Evolutionary conservation across 305 asterid genomes (phyloP), one percentile per base, ranked within the genome.

Genomic region (Fraxinus baroniana): DNA sequence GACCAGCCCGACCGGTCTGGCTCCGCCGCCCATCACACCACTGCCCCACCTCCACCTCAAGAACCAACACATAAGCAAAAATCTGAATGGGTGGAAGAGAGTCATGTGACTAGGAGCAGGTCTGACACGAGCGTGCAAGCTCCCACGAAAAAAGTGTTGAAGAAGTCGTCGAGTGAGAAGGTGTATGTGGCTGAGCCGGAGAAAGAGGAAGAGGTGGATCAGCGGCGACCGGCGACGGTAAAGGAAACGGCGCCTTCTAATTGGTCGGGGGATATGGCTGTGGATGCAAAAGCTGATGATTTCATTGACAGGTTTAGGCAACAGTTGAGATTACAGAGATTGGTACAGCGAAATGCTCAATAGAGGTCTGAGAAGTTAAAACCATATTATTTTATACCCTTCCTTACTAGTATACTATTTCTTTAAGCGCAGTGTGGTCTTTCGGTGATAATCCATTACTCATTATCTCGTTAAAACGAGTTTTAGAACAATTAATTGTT

Each of bases 321-420:
- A 81, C 92, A 93, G 87, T 79, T 93, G 88, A 91, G 88, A 81
- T 28, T 93, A 81, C 95, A 93, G 81, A 87, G 95, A 83, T 5
- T 89, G 74, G 82, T 86, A 74, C 57, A 87, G 76, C 46, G 92
- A 90, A 15, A 88, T 86, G 90, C 8, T 88, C 62, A 78, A 83
- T 55, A 80, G 89, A 35, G 91, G n/a, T n/a, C n/a, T n/a, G n/a
- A n/a, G n/a, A n/a, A n/a, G n/a, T n/a, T n/a, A n/a, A n/a, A n/a
- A n/a, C n/a, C n/a, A n/a, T n/a, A n/a, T n/a, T n/a, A n/a, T n/a
- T n/a, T n/a, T n/a, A n/a, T n/a, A n/a, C n/a, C n/a, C n/a, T n/a
- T n/a, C n/a, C n/a, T n/a, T n/a, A n/a, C n/a, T n/a, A n/a, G n/a
- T n/a, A n/a, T 0, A 1, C 22, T 17, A 52, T 17, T 52, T 52